A percentile compares a stretch with the other conserved stretches of the same genome.
Conservation (phyloP, 106 monocot genomes). For the Alisma plantagoaquatica region DNA sequence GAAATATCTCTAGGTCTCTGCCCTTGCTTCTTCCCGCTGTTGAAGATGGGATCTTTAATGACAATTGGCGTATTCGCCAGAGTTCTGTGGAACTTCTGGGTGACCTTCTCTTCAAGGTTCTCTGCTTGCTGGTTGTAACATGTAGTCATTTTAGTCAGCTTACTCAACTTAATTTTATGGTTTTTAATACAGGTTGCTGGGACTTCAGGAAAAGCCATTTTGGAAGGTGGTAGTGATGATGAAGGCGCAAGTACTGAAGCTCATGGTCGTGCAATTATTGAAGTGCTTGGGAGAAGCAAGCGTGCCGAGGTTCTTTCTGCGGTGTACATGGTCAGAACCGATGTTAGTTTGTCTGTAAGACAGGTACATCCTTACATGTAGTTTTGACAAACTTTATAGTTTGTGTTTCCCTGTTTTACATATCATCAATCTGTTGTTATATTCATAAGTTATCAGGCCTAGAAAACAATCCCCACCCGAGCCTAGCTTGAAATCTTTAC, state of each 20-base stretch:
- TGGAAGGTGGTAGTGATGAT: constrained; percentile 99
- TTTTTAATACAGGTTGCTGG: constrained; percentile 62
- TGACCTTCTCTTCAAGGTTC: constrained; percentile 95
- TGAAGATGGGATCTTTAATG: constrained; percentile 97
- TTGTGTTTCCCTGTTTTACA: too few relatives aligned
- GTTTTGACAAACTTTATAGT: too few relatives aligned
- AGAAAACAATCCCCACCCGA: too few relatives aligned
- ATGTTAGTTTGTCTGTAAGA: constrained; percentile 89
- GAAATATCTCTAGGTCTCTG: constrained; percentile 48
- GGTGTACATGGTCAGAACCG: constrained; percentile 91
- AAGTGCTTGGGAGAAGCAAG: constrained; percentile 75
- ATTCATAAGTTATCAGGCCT: too few relatives aligned
- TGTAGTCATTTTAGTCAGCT: neutral
- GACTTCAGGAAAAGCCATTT: constrained; percentile 93
- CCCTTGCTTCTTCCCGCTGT: constrained; percentile 88
- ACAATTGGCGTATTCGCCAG: constrained; percentile 98
- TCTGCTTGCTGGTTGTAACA: neutral
- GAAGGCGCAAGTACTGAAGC: constrained; percentile 98
- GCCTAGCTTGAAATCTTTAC: too few relatives aligned
- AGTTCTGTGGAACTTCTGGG: constrained; percentile 97
- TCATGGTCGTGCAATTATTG: constrained; percentile 98
- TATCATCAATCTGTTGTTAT: too few relatives aligned
- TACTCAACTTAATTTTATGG: neutral
- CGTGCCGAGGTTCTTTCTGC: constrained; percentile 97
- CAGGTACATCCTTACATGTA: too few relatives aligned